Evolutionary conservation across 441 rosid genomes (phyloP), one percentile per base, ranked within the genome.

Genomic region (Capsella rubella): DNA sequence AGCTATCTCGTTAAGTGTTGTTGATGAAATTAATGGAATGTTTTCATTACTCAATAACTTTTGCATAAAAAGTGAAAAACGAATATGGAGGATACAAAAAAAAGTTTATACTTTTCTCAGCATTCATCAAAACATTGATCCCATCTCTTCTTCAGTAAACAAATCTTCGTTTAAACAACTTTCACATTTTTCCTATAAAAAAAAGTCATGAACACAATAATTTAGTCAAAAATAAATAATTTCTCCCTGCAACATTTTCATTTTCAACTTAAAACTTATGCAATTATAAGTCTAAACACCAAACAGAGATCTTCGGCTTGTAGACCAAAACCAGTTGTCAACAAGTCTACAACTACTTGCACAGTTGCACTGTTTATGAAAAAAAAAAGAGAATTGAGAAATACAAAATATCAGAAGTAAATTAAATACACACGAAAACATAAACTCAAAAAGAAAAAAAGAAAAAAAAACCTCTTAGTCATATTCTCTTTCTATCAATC

Each of bases 261-360:
- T 12, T 37, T 37, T 37, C 11, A 12, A 18, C 66, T 53, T 49
- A 13, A 57, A 64, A 29, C 14, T 16, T 67, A 16, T 65, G 66
- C 53, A 65, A n/a, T 67, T 51, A 34, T 64, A n/a, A 49, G 63
- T 42, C 62, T 74, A 32, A 21, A 50, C 32, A 43, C 50, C 55
- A 27, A 60, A 60, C 74, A 75, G 50, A 75, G 50, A 15, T 18
- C 56, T 75, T 75, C 28, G 74, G 74, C 57, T 39, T 52, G 69
- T 75, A 75, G 79, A 68, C 79, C 74, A 67, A 49, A 49, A 37
- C 51, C 25, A 67, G 40, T 74, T 67, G 73, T 42, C 62, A 67
- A 37, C 60, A 74, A 61, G 64, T 75, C 70, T 62, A 69, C 69
- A 69, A 45, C 64, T 54, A 28, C 74, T 52, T 75, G 78, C 74